A percentile compares a stretch with the other conserved stretches of the same genome.
Conservation (phyloP, 2,329 filamentous ascomycete genomes). For the Aspergillus sp. region DNA sequence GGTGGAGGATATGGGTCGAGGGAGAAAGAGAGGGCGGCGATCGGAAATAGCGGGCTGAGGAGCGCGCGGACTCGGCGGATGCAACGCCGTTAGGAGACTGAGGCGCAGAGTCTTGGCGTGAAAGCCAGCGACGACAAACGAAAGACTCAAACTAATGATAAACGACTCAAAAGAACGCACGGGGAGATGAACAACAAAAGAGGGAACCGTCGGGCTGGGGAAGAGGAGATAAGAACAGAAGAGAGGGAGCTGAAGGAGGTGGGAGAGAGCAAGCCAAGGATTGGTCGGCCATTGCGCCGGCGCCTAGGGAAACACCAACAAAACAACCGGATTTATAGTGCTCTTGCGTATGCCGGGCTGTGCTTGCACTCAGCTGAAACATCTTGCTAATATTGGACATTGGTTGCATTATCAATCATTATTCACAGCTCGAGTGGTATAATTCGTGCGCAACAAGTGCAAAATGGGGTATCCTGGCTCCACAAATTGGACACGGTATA, state of each 20-base stretch:
- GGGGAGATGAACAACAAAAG: neutral
- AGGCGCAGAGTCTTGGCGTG: slow-evolving; percentile 15
- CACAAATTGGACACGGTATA: slow-evolving; percentile 45
- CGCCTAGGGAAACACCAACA: slow-evolving; percentile 2
- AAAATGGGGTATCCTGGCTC: slow-evolving; percentile 50
- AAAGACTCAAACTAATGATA: neutral
- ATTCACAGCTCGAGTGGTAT: slow-evolving; percentile 41
- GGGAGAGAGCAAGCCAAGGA: neutral
- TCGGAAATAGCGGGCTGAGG: neutral
- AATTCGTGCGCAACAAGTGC: slow-evolving; percentile 51
- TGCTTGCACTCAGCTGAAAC: neutral
- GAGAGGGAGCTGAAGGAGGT: neutral
- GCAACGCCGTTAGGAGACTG: neutral
- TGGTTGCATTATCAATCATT: neutral
- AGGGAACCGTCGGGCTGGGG: neutral
- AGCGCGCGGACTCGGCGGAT: neutral
- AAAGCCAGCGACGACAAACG: neutral
- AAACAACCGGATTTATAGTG: neutral
- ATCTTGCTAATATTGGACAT: neutral
- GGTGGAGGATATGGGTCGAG: neutral
- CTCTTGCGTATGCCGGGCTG: neutral
- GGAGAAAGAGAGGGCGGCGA: neutral
- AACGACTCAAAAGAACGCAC: neutral
- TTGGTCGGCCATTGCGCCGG: neutral
- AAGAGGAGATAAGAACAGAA: neutral